Conservation (phyloP, 345 rosid species). For the Bruguiera gymnorhiza region DNA sequence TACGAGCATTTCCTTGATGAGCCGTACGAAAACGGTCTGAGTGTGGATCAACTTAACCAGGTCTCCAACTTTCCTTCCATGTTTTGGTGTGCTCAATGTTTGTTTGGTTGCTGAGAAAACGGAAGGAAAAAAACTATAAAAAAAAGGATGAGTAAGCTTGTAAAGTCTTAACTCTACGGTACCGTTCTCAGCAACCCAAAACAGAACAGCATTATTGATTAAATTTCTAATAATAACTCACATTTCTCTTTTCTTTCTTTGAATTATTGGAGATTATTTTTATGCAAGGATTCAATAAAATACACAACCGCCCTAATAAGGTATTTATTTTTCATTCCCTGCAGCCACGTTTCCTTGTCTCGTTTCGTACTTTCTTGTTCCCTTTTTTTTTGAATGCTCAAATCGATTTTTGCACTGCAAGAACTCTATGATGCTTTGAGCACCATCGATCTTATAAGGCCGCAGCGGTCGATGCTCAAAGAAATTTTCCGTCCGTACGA, state of each 20-base stretch:
- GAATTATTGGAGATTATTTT: background rate
- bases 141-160: background rate
- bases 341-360: background rate
- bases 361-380: background rate
- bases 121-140: no score
- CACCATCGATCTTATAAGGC: slow-evolving; percentile 16
- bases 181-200: background rate
- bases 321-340: background rate
- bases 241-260: background rate
- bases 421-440: slow-evolving; percentile 18
- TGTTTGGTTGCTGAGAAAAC: no score
- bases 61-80: background rate
- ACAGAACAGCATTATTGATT: background rate
- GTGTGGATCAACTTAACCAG: slow-evolving; percentile 6
- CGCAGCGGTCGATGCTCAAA: slow-evolving; percentile 17
- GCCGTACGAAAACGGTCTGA: background rate
- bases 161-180: background rate
- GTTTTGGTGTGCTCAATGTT: background rate
- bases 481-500: slow-evolving; percentile 11
- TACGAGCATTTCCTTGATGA: slow-evolving; percentile 10
- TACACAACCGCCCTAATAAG: slow-evolving; percentile 7
- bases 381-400: background rate
- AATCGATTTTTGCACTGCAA: background rate
- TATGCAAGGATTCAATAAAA: slow-evolving; percentile 16
- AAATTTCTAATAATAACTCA: no score